A percentile compares a stretch with the other conserved stretches of the same genome.
Evolutionary conservation across 139 green algal species (phyloP).

Genomic region (Picochlorum sp.): DNA sequence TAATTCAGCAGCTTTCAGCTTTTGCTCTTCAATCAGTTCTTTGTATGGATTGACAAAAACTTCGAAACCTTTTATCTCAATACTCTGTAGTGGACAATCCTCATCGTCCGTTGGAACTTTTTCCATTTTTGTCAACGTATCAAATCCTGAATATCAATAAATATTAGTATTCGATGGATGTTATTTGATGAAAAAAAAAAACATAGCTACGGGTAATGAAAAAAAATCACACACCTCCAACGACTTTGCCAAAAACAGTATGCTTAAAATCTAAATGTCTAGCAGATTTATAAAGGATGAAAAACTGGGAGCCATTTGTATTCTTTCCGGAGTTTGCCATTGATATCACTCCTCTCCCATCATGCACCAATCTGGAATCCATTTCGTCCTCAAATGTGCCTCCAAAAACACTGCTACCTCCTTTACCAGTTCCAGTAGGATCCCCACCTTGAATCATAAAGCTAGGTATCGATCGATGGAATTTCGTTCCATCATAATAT

Average conservation of each 20-base stretch:
- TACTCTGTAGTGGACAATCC: slow-evolving; percentile 65
- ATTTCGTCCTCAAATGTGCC: slow-evolving; percentile 67
- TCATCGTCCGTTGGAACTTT: slow-evolving; percentile 62
- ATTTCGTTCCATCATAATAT: slow-evolving; percentile 83
- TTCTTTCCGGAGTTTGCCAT: slow-evolving; percentile 87
- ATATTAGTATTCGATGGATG: too few species aligned
- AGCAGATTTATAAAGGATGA: slow-evolving; percentile 76
- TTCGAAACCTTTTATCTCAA: slow-evolving; percentile 60
- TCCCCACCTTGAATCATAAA: slow-evolving; percentile 97
- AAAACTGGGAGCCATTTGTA: slow-evolving; percentile 75
- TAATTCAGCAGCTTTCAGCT: slow-evolving; percentile 22
- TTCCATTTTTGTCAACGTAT: slow-evolving; percentile 79
- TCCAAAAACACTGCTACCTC: slow-evolving; percentile 86
- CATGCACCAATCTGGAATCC: slow-evolving; percentile 50
- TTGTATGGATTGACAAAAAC: slow-evolving; percentile 92
- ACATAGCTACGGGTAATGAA: too few species aligned
- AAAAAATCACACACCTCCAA: too few species aligned
- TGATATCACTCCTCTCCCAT: slow-evolving; percentile 71
- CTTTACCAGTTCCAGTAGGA: slow-evolving; percentile 84
- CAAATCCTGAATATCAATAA: too few species aligned
- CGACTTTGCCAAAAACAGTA: slow-evolving; percentile 74
- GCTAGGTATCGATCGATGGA: slow-evolving; percentile 90
- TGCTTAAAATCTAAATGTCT: slow-evolving; percentile 93
- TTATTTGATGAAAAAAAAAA: not conserved
- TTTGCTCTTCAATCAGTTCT: slow-evolving; percentile 68